Base-by-base conservation (phyloP, 371 early-diverging fungal genomes). In the Batkoa obscura region DNA sequence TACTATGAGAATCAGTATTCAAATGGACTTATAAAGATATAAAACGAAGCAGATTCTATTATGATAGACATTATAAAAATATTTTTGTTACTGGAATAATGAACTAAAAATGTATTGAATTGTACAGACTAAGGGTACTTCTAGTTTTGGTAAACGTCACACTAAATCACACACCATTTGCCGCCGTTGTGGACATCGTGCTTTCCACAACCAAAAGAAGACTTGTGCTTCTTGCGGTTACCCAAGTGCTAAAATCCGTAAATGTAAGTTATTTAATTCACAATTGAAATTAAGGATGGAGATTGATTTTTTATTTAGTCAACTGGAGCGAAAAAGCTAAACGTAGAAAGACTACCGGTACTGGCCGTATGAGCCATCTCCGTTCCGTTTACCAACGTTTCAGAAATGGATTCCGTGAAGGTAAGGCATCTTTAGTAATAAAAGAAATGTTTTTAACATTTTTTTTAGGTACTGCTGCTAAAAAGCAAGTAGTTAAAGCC, bases 181-280 rank as follows among this genome's bases (percentile, higher is more conserved):
- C 86, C 79, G 86, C 69, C 86, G 99, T 67, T 99, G 99, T 78
- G 98, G 98, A 57, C 83, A 83, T 65, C 90, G 94, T 64, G 78
- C 97, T 59, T 98, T 91, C 88, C 99, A 99, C 85, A 94, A 89
- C 83, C 97, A 98, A 77, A 98, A 96, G 90, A 88, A 93, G 84
- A 88, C 87, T 59, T 99, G 99, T 76, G 88, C 98, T 64, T 84
- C 86, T 70, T 99, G 99, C 79, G 99, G 92, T 62, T 99, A 93
- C 82, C 99, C 99, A 58, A 76, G 92, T 69, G 91, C 95, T 68
- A 98, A 97, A 81, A 86, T 82, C 74, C 85, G 99, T 70, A 80
- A 76, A 69, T 96, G 86, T 90, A 72, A 76, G 84, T 78, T 50
- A 43, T 36, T 43, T 30, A 23, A 23, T 62, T 63, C 43, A 10